Conservation (phyloP, 2,329 filamentous ascomycete genomes). For the Aspergillus sp. region DNA sequence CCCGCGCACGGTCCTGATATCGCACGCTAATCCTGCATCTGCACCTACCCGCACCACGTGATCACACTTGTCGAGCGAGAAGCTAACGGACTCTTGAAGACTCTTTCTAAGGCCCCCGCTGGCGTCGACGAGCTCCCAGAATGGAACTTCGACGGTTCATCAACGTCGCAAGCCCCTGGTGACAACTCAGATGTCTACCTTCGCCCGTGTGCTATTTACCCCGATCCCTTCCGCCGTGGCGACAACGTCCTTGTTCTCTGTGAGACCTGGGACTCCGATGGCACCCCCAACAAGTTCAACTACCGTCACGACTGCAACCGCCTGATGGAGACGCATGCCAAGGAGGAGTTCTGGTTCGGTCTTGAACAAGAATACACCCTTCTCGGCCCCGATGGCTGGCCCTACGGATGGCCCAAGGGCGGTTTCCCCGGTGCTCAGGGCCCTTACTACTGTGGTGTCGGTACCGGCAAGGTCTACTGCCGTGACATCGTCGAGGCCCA, state of each 20-base stretch:
- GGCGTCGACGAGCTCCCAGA: slow-evolving; percentile 68
- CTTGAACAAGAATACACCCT: slow-evolving; percentile 98
- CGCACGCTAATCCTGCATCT: slow-evolving; percentile 20
- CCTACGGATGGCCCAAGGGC: slow-evolving; percentile 86
- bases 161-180: slow-evolving; percentile 85
- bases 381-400: slow-evolving; percentile 79
- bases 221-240: slow-evolving; percentile 83
- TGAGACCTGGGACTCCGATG: slow-evolving; percentile 93
- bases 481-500: slow-evolving; percentile 96
- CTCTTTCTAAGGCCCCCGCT: slow-evolving; percentile 58
- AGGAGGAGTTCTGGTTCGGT: slow-evolving; percentile 92
- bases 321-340: slow-evolving; percentile 83
- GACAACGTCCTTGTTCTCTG: slow-evolving; percentile 93
- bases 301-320: slow-evolving; percentile 87
- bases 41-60: slow-evolving; percentile 32
- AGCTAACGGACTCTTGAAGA: slow-evolving; percentile 48
- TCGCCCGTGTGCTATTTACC: slow-evolving; percentile 82
- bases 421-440: slow-evolving; percentile 91
- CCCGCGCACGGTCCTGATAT: slow-evolving; percentile 24
- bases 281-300: slow-evolving; percentile 98
- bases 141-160: slow-evolving; percentile 87
- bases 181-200: slow-evolving; percentile 99
- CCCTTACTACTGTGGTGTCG: slow-evolving; percentile 97
- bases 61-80: neutral
- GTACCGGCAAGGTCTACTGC: slow-evolving; percentile 95